Conservation (phyloP, 2,329 filamentous ascomycete genomes). For the Didymella arachidicola region DNA sequence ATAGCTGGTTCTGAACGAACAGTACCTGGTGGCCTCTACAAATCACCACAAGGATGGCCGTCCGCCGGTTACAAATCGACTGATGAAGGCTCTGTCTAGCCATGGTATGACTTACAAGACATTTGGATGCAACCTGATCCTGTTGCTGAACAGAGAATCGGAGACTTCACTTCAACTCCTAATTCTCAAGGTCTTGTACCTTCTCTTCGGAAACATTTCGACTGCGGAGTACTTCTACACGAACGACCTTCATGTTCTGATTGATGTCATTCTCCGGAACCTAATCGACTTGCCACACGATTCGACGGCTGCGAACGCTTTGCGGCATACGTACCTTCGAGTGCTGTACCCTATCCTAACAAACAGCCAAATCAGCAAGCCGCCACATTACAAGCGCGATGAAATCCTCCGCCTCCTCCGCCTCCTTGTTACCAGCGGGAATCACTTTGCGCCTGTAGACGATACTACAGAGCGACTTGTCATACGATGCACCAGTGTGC, state of each 20-base stretch:
- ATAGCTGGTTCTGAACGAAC: constrained; percentile 93
- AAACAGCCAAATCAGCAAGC: constrained; percentile 86
- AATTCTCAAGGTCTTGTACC: constrained; percentile 94
- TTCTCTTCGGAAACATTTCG: constrained; percentile 88
- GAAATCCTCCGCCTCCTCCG: constrained; percentile 80
- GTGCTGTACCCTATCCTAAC: constrained; percentile 90
- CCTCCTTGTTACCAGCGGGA: constrained; percentile 70
- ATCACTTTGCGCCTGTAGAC: constrained; percentile 81
- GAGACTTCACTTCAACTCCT: constrained; percentile 93
- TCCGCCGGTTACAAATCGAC: constrained; percentile 80
- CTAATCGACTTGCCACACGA: constrained; percentile 94
- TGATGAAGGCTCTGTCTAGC: constrained; percentile 87
- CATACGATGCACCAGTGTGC: constrained; percentile 74
- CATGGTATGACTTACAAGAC: constrained; percentile 85
- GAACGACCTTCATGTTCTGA: constrained; percentile 90
- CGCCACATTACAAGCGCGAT: constrained; percentile 89
- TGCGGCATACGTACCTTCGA: constrained; percentile 93
- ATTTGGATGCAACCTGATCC: constrained; percentile 96
- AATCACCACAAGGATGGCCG: constrained; percentile 48
- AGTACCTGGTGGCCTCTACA: constrained; percentile 84
- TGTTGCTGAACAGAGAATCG: constrained; percentile 90
- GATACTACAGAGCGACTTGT: constrained; percentile 81
- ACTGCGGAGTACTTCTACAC: constrained; percentile 99
- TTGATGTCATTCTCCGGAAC: constrained; percentile 96
- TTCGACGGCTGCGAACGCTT: constrained; percentile 57